Conservation (phyloP, 768 basidiomycete genomes). For the Panaeolus cyanescens region DNA sequence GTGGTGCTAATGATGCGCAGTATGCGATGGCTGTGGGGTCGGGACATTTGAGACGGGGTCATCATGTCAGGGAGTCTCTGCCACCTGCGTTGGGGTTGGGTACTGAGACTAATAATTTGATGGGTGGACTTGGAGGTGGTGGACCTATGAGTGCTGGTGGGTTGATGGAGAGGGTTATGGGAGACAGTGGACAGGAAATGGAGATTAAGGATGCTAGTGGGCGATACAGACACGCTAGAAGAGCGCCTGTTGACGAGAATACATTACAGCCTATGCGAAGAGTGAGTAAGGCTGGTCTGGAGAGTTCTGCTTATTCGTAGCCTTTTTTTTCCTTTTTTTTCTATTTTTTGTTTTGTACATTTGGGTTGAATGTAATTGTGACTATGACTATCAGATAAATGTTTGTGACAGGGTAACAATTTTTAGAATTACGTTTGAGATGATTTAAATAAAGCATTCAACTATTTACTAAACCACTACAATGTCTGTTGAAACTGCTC, state of each 20-base stretch:
- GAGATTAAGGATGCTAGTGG: constrained; percentile 88
- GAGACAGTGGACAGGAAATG: constrained; percentile 78
- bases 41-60: constrained; percentile 44
- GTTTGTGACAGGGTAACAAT: constrained; percentile 2
- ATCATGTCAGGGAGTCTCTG: constrained; percentile 75
- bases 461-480: too few species aligned
- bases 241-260: constrained; percentile 84
- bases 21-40: constrained; percentile 41
- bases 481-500: constrained; percentile 29
- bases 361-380: background rate
- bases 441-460: background rate
- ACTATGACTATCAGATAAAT: background rate
- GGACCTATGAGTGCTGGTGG: constrained; percentile 40
- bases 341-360: constrained; percentile 5
- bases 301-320: constrained; percentile 52
- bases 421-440: background rate
- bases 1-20: constrained; percentile 7
- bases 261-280: constrained; percentile 89
- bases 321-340: background rate
- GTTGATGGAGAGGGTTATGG: constrained; percentile 48
- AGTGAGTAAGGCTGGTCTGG: constrained; percentile 92
- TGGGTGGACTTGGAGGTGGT: constrained; percentile 25
- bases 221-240: constrained; percentile 83
- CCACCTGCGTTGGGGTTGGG: constrained; percentile 52
- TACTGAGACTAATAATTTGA: constrained; percentile 18